Conservation (phyloP, 2,329 filamentous ascomycete species). For the Zymoseptoria passerinii region DNA sequence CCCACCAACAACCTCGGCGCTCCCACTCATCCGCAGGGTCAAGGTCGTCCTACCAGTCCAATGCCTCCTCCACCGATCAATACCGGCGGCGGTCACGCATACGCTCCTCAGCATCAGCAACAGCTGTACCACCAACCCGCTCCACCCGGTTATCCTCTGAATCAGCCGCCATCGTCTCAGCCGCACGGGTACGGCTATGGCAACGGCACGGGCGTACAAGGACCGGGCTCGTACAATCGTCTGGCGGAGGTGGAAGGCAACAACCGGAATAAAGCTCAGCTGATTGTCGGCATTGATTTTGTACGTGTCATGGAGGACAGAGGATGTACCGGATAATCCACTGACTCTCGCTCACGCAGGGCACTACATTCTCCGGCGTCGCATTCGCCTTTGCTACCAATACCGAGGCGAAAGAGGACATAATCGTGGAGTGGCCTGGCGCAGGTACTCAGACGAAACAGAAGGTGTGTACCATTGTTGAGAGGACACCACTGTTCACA, state of each 20-base stretch:
- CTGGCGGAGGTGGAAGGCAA: slow-evolving; percentile 70
- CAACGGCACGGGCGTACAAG: slow-evolving; percentile 13
- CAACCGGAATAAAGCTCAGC: slow-evolving; percentile 84
- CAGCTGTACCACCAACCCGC: slow-evolving; percentile 34
- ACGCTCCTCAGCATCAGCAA: slow-evolving; percentile 38
- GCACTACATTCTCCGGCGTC: slow-evolving; percentile 95
- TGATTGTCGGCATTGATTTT: slow-evolving; percentile 99
- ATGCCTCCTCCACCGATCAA: slow-evolving; percentile 39
- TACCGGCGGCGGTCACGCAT: slow-evolving; percentile 42
- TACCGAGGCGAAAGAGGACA: slow-evolving; percentile 95
- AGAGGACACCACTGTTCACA: slow-evolving; percentile 32
- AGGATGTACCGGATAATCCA: background rate
- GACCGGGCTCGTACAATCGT: slow-evolving; percentile 13
- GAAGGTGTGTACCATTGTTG: slow-evolving; percentile 63
- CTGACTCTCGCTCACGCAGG: slow-evolving; percentile 43
- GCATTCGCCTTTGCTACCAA: slow-evolving; percentile 91
- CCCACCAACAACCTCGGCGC: slow-evolving; percentile 28
- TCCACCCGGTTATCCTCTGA: slow-evolving; percentile 32
- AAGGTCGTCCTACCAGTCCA: slow-evolving; percentile 41
- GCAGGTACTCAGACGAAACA: slow-evolving; percentile 97
- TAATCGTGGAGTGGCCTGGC: slow-evolving; percentile 98
- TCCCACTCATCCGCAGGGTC: slow-evolving; percentile 34
- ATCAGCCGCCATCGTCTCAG: slow-evolving; percentile 18
- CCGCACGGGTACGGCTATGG: slow-evolving; percentile 16
- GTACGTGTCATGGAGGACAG: slow-evolving; percentile 44